These are phyloP conservation scores for Colletotrichum acutatum DNA, from an alignment of 2,329 filamentous ascomycete genomes.

Conservation along the genomic window DNA sequence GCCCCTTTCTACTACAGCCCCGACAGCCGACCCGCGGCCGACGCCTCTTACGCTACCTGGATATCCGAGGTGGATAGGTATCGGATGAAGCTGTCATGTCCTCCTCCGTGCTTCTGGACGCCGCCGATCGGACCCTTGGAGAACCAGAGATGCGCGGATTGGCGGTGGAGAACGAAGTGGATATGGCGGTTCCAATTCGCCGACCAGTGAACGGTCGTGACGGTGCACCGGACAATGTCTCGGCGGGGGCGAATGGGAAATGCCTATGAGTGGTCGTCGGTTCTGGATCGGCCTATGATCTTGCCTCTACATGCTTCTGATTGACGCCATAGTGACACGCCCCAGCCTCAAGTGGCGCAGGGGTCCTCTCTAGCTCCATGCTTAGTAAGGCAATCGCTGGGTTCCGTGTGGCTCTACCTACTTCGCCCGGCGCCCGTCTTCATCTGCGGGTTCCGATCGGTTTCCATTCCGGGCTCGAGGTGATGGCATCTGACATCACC, in stretches of 20 bases:
- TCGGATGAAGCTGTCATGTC: background rate
- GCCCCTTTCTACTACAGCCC: background rate
- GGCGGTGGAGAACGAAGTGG: slow-evolving; percentile 12
- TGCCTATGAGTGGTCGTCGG: background rate
- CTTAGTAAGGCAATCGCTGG: background rate
- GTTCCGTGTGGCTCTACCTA: background rate
- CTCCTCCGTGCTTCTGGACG: slow-evolving; percentile 15
- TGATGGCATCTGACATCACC: slow-evolving; percentile 19
- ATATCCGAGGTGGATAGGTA: slow-evolving; percentile 2
- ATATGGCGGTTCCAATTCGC: background rate
- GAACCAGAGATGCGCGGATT: background rate
- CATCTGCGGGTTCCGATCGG: background rate
- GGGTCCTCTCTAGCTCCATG: background rate
- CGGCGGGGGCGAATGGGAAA: background rate
- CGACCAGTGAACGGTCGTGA: slow-evolving; percentile 3
- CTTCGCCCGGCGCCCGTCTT: background rate
- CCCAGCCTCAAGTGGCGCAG: slow-evolving; percentile 20
- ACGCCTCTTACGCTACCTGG: slow-evolving; percentile 10
- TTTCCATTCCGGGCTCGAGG: background rate
- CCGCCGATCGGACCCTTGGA: slow-evolving; percentile 30
- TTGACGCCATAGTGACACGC: slow-evolving; percentile 19
- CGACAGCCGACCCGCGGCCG: slow-evolving; percentile 4
- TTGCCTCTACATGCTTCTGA: background rate
- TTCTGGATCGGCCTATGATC: slow-evolving; percentile 9
- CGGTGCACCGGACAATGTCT: background rate